phyloP scores from a whole-genome alignment of 257 asterid species.

The Handroanthus guayacan region DNA sequence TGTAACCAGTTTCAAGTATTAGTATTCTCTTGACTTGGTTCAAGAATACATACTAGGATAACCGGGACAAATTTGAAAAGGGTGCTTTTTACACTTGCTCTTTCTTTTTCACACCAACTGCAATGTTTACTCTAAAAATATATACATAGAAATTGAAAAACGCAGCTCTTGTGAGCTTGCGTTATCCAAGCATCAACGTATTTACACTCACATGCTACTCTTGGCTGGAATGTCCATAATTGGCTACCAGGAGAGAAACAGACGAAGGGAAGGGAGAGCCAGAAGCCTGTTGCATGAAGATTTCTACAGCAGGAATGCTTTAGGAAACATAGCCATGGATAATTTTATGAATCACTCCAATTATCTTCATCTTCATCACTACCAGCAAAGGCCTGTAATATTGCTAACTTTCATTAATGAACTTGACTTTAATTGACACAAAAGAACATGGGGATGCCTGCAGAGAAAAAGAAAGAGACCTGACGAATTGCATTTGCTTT shows the following conservation, averaged over 20 bases:
- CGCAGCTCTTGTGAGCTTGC: conserved; percentile 13
- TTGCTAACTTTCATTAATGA: conserved; percentile 27
- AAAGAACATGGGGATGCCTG: conserved; percentile 9
- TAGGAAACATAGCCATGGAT: not conserved
- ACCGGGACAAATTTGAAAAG: conserved; percentile 11
- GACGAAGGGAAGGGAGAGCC: not conserved
- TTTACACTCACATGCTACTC: conserved; percentile 22
- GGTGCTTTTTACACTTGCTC: conserved; percentile 33
- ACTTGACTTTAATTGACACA: conserved; percentile 1
- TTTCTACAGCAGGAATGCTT: conserved; percentile 11
- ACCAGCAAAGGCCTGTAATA: conserved; percentile 80
- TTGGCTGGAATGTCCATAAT: conserved; percentile 26
- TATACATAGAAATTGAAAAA: conserved; percentile 38
- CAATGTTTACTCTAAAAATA: conserved; percentile 35
- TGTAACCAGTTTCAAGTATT: conserved; percentile 24
- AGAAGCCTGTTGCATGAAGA: conserved; percentile 8
- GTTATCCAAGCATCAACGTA: conserved; percentile 24
- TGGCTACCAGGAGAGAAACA: conserved; percentile 16
- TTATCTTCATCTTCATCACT: conserved; percentile 85
- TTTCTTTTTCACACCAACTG: conserved; percentile 33
- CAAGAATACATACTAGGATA: conserved; percentile 34
- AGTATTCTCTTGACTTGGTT: not conserved
- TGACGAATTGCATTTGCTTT: conserved; percentile 93
- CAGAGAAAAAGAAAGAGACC: conserved; percentile 45
- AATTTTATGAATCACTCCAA: conserved; percentile 78